phyloP scores from a whole-genome alignment of 2,329 filamentous ascomycete species.

The Alternaria ventricosa region DNA sequence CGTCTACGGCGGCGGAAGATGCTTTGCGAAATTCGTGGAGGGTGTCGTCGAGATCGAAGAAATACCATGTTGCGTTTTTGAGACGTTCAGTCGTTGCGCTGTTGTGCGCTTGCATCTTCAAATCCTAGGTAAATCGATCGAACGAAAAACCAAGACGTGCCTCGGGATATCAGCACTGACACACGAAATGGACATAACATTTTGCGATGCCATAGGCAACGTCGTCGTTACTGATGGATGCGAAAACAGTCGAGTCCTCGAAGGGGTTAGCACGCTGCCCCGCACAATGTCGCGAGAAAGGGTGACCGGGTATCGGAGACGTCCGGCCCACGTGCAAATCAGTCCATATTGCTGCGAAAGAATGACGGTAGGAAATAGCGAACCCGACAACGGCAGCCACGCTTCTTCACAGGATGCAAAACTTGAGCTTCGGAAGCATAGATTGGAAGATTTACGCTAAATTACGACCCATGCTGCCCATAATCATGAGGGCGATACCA shows the following conservation, averaged over 20 bases:
- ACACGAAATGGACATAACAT: too few species aligned
- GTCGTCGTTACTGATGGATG: too few species aligned
- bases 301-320: neutral
- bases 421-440: neutral
- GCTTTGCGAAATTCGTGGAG: conserved; percentile 56
- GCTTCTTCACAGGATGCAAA: neutral
- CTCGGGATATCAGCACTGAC: too few species aligned
- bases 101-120: neutral
- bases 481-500: neutral
- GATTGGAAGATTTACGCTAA: neutral
- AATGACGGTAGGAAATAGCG: neutral
- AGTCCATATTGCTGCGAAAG: neutral
- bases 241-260: too few species aligned
- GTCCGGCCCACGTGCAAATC: too few species aligned
- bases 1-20: conserved; percentile 45
- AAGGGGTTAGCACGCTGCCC: neutral
- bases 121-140: too few species aligned
- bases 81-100: neutral
- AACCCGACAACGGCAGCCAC: neutral
- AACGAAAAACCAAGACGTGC: too few species aligned
- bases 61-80: conserved; percentile 46
- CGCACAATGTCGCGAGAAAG: neutral
- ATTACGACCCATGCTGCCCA: neutral
- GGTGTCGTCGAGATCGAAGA: conserved; percentile 59
- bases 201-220: too few species aligned